Conservation (phyloP, 352 stramenopile genomes). For the Globisporangium echinulatum region DNA sequence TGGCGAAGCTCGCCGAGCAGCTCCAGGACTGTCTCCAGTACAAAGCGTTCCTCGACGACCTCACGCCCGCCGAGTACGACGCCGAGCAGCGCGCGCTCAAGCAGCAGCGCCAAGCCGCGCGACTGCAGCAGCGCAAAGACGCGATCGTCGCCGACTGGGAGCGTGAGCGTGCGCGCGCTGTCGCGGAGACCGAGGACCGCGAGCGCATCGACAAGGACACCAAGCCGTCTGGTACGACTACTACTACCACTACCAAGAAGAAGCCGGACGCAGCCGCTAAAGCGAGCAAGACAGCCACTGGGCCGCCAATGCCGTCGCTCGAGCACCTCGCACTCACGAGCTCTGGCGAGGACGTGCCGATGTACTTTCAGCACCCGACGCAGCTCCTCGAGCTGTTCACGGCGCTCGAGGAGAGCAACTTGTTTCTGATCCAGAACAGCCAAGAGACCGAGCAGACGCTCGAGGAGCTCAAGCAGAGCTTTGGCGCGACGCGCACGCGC, state of each 20-base stretch:
- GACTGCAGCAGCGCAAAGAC: slow-evolving; percentile 64
- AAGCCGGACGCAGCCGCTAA: slow-evolving; percentile 21
- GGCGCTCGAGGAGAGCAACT: slow-evolving; percentile 91
- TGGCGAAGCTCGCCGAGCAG: slow-evolving; percentile 92
- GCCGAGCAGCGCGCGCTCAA: slow-evolving; percentile 78
- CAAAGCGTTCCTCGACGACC: slow-evolving; percentile 90
- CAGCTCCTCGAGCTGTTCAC: slow-evolving; percentile 94
- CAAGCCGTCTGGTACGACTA: slow-evolving; percentile 7
- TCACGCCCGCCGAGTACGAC: slow-evolving; percentile 86
- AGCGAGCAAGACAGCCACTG: slow-evolving; percentile 24
- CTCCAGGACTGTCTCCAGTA: slow-evolving; percentile 93
- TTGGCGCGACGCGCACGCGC: slow-evolving; percentile 83
- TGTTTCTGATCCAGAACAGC: slow-evolving; percentile 95
- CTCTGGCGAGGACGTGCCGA: slow-evolving; percentile 89
- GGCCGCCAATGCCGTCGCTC: slow-evolving; percentile 65
- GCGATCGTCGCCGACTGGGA: slow-evolving; percentile 70
- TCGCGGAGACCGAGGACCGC: slow-evolving; percentile 67
- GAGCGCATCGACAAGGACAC: slow-evolving; percentile 45
- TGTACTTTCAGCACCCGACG: slow-evolving; percentile 93
- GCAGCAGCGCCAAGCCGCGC: slow-evolving; percentile 45
- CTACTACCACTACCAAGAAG: slow-evolving; percentile 23
- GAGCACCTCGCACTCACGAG: slow-evolving; percentile 58
- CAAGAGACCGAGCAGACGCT: slow-evolving; percentile 94
- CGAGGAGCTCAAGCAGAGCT: slow-evolving; percentile 92
- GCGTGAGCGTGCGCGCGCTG: slow-evolving; percentile 32